Conservation (phyloP, 2,329 filamentous ascomycete genomes). For the Colletotrichum falcatum region DNA sequence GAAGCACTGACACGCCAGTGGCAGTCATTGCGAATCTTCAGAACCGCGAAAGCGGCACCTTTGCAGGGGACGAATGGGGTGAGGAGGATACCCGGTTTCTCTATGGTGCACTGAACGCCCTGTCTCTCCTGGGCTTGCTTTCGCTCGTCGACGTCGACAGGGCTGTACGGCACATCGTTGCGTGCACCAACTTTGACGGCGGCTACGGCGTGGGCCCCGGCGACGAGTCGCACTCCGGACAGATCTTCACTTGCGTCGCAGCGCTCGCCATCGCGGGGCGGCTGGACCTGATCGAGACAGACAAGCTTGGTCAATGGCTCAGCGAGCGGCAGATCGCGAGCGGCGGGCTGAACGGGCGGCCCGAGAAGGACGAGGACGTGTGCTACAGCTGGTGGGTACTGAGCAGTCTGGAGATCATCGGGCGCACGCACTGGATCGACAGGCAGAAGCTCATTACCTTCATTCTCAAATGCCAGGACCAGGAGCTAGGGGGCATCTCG, state of each 20-base stretch:
- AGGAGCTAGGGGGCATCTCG: constrained; percentile 84
- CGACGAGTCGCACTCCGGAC: constrained; percentile 93
- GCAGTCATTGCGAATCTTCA: constrained; percentile 85
- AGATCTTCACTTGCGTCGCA: constrained; percentile 94
- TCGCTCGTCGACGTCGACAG: constrained; percentile 81
- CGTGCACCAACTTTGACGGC: constrained; percentile 93
- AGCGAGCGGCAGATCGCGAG: constrained; percentile 90
- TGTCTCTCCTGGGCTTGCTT: constrained; percentile 84
- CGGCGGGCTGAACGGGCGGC: constrained; percentile 92
- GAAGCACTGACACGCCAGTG: constrained; percentile 33
- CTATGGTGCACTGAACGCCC: constrained; percentile 88
- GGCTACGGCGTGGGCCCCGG: constrained; percentile 91
- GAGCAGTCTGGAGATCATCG: constrained; percentile 91
- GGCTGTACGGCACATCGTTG: constrained; percentile 81
- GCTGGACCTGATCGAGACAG: constrained; percentile 83
- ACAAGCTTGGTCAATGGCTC: constrained; percentile 88
- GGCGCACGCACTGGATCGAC: constrained; percentile 92
- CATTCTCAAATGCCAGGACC: constrained; percentile 90
- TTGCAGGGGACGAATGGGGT: constrained; percentile 95
- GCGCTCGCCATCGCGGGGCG: constrained; percentile 86
- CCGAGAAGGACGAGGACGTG: constrained; percentile 95
- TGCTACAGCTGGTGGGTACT: constrained; percentile 99
- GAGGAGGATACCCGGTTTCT: constrained; percentile 96
- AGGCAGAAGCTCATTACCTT: constrained; percentile 80
- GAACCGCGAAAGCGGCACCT: constrained; percentile 83